Base-by-base conservation (phyloP, 2,329 filamentous ascomycete genomes). In the Gnomoniopsis sp. region DNA sequence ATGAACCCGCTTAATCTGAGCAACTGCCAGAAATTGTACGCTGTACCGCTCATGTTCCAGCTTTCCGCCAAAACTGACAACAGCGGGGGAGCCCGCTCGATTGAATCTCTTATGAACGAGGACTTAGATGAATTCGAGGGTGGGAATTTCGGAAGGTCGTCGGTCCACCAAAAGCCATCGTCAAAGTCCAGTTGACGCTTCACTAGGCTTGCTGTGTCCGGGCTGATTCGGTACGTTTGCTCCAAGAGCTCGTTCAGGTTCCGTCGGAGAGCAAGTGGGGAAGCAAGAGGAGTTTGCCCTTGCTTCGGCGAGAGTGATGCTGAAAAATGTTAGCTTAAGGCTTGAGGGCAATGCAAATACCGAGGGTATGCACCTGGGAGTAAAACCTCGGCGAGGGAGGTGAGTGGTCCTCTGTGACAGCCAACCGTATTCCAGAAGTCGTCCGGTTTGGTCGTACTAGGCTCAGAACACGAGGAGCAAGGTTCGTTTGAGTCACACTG, bases 91-190 rank as follows among this genome's bases (percentile, higher is more conserved):
- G 78, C 70, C 30, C 75, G 71, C 14, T 75, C 72, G 12, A 73
- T 66, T 2, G 72, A 66, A 2, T 77, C 74, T 58, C 71, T 71
- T 17, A 69, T 69, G 63, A 75, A 79, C 2, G 68, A 70, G 3
- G 76, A 70, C 11, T 72, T 60, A 3, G 72, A 70, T 4, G 73
- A 72, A 49, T 76, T 77, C 2, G 69, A 63, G 30, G 72, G 71
- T 12, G 76, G 72, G 38, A 76, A 61, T 49, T 66, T 73, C 8
- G 75, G 75, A 23, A 80, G 68, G 62, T 82, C 77, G 50, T 82
- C 80, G 17, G 77, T 80, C 79, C 80, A 82, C 82, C 82, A 85
- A 65, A 85, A 85, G 1, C 75, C 75, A 63, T 85, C 82, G 34
- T 79, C 74, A 57, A 81, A 84, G 64, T 85, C 82, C 3, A 82